phyloP scores from a whole-genome alignment of 2,329 filamentous ascomycete genomes.

The Fusarium cyanostomum region DNA sequence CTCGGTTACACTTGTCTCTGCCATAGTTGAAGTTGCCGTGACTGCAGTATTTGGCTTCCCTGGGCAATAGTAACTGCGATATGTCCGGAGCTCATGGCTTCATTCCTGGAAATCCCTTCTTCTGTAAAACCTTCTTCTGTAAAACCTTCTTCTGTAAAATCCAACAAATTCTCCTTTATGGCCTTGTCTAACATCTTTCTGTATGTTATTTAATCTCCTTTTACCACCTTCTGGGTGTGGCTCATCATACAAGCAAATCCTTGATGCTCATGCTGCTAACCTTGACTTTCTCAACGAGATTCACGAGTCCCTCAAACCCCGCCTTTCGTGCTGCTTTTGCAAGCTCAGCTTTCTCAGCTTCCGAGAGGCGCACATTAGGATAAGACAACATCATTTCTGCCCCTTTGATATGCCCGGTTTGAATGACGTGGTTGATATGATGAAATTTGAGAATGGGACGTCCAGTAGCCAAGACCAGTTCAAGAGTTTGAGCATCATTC shows the following conservation, averaged over 20 bases:
- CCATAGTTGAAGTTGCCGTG: no score
- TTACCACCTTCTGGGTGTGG: neutral
- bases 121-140: slow-evolving; percentile 17
- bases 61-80: no score
- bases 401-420: neutral
- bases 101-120: slow-evolving; percentile 21
- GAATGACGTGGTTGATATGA: neutral
- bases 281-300: neutral
- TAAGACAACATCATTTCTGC: neutral
- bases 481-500: neutral
- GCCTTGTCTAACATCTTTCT: no score
- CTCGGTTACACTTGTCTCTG: no score
- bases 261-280: neutral
- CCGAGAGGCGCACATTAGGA: neutral
- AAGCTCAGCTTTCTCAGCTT: neutral
- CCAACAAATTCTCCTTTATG: no score
- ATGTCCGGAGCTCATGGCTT: slow-evolving; percentile 26
- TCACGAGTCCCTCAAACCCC: neutral
- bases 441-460: neutral
- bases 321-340: neutral
- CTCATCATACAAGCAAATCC: neutral
- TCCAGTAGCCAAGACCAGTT: neutral
- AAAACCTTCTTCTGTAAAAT: no score
- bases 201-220: neutral
- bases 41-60: no score